Conservation (phyloP, 1,139 yeast genomes). For the Geotrichum reessii region DNA sequence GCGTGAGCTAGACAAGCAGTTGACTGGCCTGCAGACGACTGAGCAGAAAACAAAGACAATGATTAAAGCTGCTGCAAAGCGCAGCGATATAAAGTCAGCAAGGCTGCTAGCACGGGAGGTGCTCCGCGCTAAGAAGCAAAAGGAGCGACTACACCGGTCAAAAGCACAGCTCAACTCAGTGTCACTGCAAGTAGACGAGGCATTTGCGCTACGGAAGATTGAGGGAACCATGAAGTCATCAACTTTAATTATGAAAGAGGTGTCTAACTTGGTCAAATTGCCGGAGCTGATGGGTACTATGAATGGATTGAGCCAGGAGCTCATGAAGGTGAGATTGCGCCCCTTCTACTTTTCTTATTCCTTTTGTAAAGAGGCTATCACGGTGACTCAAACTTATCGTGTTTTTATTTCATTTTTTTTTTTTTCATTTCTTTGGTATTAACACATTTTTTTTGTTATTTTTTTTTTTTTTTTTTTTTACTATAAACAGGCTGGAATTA, state of each 20-base stretch:
- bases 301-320: constrained; percentile 80
- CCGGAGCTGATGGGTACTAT: constrained; percentile 82
- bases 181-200: constrained; percentile 84
- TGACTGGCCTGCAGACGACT: constrained; percentile 49
- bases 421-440: background rate
- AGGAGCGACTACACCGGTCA: constrained; percentile 66
- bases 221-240: constrained; percentile 78
- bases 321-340: constrained; percentile 54
- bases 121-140: constrained; percentile 67
- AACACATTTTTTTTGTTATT: background rate
- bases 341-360: no score
- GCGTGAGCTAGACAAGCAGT: constrained; percentile 75
- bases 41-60: constrained; percentile 63
- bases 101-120: constrained; percentile 77
- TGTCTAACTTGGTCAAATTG: constrained; percentile 66
- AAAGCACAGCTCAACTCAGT: constrained; percentile 84
- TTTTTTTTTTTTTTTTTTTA: background rate
- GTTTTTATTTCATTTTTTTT: background rate
- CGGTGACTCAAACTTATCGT: background rate
- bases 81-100: constrained; percentile 71
- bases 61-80: constrained; percentile 70
- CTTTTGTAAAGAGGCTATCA: no score
- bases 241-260: constrained; percentile 82
- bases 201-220: constrained; percentile 77
- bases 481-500: constrained; percentile 56